A percentile compares a stretch with the other conserved stretches of the same genome.
These are phyloP conservation scores for Lonicera japonica DNA, from an alignment of 129 eudicot genomes.

Conservation along the genomic window DNA sequence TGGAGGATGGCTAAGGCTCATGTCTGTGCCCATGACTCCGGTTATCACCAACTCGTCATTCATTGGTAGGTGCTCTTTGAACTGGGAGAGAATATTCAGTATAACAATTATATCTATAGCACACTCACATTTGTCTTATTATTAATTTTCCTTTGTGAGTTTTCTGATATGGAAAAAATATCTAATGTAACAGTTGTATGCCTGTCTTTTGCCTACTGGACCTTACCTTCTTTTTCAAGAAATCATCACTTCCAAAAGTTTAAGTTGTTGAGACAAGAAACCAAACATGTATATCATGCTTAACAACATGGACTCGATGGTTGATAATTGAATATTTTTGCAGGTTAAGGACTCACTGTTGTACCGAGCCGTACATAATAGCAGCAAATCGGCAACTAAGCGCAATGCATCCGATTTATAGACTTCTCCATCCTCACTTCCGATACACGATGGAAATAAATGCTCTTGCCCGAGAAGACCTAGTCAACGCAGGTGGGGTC, in stretches of 20 bases:
- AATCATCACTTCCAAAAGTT: not conserved
- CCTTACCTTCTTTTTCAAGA: not conserved
- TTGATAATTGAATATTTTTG: constrained; percentile 1
- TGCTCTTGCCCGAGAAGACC: constrained; percentile 52
- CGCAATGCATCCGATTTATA: constrained; percentile 63
- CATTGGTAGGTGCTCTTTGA: constrained; percentile 47
- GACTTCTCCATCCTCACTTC: constrained; percentile 57
- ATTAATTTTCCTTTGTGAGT: too few species aligned
- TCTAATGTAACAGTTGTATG: not conserved
- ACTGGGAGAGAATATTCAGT: too few species aligned
- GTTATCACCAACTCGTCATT: constrained; percentile 60
- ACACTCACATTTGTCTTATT: too few species aligned
- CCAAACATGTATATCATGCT: not conserved
- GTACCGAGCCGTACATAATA: constrained; percentile 66
- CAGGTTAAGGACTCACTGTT: constrained; percentile 79
- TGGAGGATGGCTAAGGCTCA: constrained; percentile 87
- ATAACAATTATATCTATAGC: not conserved
- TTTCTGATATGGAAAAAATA: too few species aligned
- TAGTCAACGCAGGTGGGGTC: constrained; percentile 47
- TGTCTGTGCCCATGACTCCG: constrained; percentile 76
- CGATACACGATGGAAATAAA: constrained; percentile 84
- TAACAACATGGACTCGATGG: not conserved
- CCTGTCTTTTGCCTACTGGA: too few species aligned
- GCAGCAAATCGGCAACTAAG: constrained; percentile 70
- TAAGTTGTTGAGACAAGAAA: not conserved